Conservation (phyloP, 73 alveolate species). For the Tetrahymena malaccensis region DNA sequence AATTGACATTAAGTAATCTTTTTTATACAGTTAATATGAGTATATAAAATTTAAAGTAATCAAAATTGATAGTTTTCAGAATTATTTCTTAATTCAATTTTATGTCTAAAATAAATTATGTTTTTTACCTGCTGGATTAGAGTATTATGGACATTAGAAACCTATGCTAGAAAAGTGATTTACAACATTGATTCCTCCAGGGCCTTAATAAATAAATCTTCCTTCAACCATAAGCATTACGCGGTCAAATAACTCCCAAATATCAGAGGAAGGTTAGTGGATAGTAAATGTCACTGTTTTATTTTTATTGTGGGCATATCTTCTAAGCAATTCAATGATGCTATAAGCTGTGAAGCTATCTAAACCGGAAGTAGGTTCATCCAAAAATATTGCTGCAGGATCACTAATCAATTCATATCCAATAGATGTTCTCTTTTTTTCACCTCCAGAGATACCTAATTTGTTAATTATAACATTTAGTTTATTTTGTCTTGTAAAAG, state of each 20-base stretch:
- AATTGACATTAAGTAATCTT: neutral
- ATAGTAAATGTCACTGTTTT: conserved; percentile 54
- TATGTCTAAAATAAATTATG: neutral
- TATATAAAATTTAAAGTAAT: neutral
- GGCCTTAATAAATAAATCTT: conserved; percentile 41
- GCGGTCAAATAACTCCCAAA: conserved; percentile 45
- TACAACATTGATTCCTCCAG: conserved; percentile 26
- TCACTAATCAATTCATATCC: conserved; percentile 1
- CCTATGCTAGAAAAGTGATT: conserved; percentile 52
- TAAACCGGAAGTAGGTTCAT: conserved; percentile 5
- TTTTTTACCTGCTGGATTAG: conserved; percentile 57
- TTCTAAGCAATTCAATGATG: neutral
- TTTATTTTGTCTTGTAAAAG: too few relatives aligned
- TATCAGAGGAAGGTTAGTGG: conserved; percentile 60
- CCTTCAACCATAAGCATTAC: conserved; percentile 50
- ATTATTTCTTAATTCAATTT: neutral
- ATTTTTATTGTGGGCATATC: conserved; percentile 12
- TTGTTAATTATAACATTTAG: neutral
- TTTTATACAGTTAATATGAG: neutral
- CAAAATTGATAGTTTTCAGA: neutral
- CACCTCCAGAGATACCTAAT: conserved; percentile 9
- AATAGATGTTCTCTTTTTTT: neutral
- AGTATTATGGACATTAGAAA: conserved; percentile 60
- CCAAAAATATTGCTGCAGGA: conserved; percentile 1
- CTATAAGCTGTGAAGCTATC: conserved; percentile 5